Base-by-base conservation (phyloP, 768 basidiomycete species). In the Pholiota conissans region DNA sequence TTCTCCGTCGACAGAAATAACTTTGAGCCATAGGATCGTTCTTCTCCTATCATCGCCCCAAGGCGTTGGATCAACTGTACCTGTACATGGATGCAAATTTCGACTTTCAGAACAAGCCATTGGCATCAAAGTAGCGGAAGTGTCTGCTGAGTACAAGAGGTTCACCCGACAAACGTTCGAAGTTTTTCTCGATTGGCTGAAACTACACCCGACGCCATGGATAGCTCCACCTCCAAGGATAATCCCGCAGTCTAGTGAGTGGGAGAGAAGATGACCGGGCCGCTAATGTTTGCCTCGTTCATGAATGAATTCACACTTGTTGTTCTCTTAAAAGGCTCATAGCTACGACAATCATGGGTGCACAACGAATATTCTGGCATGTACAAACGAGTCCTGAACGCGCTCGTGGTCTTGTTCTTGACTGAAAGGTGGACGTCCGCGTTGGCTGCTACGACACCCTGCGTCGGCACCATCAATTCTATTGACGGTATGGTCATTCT, bases 391-490 rank as follows among this genome's bases (percentile, higher is more conserved):
- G 9, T 45, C 2, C 42, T 45, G 11, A 24, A 22, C 42, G 10
- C 24, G 11, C 6, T 45, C 42, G 20, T 22, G 20, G 9, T 45
- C 7, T 11, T 45, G 22, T 18, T 22, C 22, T 45, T 45, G 42
- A 20, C 20, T 45, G 22, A 24, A 20, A 45, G 22, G 24, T 45
- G 42, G 42, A 45, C 20, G 22, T 28, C 26, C 13, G 37, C 34
- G 11, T 32, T 30, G 13, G 61, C 51, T 7, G 61, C 57, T n/a
- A 37, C 59, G 27, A 35, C 58, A 2, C 49, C 62, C 8, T 63
- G 58, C 49, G 53, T 56, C 20, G 62, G 63, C 55, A 55, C 63
- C 18, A 65, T 67, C 34, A 58, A 50, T 53, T 66, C 67, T 2
- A 32, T 68, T 29, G 55, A 48, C 57, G 66, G 65, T 68, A 30